Evolutionary conservation across 2,329 filamentous ascomycete species (phyloP).

Genomic region (Metarhizium brunneum): DNA sequence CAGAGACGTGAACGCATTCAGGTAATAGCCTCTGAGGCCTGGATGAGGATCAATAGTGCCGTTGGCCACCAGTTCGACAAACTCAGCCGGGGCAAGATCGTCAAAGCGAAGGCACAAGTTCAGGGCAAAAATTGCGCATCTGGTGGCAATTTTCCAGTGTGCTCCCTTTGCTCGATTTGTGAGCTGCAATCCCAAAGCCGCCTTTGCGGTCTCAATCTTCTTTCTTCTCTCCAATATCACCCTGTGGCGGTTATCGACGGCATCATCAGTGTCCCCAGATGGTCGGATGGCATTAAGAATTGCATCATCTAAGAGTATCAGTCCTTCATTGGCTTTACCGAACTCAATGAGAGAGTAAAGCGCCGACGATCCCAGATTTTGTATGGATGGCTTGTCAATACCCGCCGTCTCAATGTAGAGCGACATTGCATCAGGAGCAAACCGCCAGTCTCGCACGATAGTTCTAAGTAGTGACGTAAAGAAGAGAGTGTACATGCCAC

Average conservation of each 20-base stretch:
- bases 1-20: constrained; percentile 63
- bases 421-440: constrained; percentile 80
- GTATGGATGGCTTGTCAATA: constrained; percentile 90
- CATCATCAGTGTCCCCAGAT: constrained; percentile 48
- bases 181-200: constrained; percentile 69
- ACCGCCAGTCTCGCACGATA: constrained; percentile 86
- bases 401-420: constrained; percentile 83
- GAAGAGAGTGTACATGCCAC: constrained; percentile 81
- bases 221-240: constrained; percentile 67
- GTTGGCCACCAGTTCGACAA: constrained; percentile 72
- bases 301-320: constrained; percentile 69
- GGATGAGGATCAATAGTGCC: constrained; percentile 90
- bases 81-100: constrained; percentile 67
- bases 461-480: constrained; percentile 86
- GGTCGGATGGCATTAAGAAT: constrained; percentile 66
- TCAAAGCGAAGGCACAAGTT: constrained; percentile 91
- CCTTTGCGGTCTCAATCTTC: constrained; percentile 77
- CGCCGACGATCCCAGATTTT: constrained; percentile 73
- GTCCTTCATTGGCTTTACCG: constrained; percentile 76
- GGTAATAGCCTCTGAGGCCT: constrained; percentile 70
- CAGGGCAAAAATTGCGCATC: constrained; percentile 82
- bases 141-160: constrained; percentile 93
- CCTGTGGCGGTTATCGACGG: constrained; percentile 52
- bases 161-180: constrained; percentile 67
- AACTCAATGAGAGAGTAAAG: constrained; percentile 87